Evolutionary conservation across 129 eudicot species (phyloP).

Genomic region (Sambucus nigra): DNA sequence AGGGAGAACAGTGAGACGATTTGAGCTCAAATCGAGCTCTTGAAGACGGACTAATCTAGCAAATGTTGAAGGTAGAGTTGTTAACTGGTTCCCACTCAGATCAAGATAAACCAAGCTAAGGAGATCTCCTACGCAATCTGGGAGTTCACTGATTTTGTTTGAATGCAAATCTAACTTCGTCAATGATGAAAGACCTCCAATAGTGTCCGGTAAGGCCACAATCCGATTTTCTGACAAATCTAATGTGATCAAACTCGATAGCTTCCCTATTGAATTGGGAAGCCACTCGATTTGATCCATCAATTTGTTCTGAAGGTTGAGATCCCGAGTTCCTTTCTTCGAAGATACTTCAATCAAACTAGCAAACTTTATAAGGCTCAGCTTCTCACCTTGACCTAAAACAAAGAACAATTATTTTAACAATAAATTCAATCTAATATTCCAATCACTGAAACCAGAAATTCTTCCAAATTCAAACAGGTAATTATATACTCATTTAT

Average conservation of each 20-base stretch:
- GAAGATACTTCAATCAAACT: conserved; percentile 71
- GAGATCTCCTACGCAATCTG: conserved; percentile 69
- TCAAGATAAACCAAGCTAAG: conserved; percentile 48
- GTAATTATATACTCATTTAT: too few relatives aligned
- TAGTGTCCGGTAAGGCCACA: conserved; percentile 43
- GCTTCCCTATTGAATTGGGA: conserved; percentile 82
- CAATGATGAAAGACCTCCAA: conserved; percentile 60
- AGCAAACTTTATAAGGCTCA: conserved; percentile 78
- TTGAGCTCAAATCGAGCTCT: conserved; percentile 86
- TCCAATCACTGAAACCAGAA: too few relatives aligned
- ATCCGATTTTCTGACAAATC: conserved; percentile 75
- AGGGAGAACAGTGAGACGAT: conserved; percentile 44
- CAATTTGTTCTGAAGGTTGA: conserved; percentile 44
- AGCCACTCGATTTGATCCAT: conserved; percentile 89
- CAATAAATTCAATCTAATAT: too few relatives aligned
- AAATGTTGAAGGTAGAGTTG: conserved; percentile 45
- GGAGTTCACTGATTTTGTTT: conserved; percentile 53
- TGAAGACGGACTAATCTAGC: conserved; percentile 47
- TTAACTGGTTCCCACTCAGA: conserved; percentile 63
- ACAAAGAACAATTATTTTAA: conserved; percentile 6
- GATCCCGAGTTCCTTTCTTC: conserved; percentile 64
- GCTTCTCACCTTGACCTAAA: conserved; percentile 60
- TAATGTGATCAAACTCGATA: conserved; percentile 46
- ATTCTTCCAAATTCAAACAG: too few relatives aligned
- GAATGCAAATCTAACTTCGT: conserved; percentile 58